Base-by-base conservation (phyloP, 1,284 basidiomycete species). In the Heterobasidion parviporum region DNA sequence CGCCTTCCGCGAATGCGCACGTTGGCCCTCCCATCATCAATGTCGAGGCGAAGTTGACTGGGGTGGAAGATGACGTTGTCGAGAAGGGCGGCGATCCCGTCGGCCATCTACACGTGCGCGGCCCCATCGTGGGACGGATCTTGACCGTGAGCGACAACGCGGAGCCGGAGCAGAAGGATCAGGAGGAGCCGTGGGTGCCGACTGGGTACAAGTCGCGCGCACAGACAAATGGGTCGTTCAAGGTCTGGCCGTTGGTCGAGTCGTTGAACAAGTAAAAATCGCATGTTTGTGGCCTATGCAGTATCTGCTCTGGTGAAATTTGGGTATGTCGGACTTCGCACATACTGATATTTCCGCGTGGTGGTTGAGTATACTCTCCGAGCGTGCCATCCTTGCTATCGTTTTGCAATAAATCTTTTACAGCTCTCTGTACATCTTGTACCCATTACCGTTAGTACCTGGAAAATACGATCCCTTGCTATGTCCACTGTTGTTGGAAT, bases 21-120 rank as follows among this genome's bases (percentile, higher is more conserved):
- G 79, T 81, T 18, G 89, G 89, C 2, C 83, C 89, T 7, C 89
- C 89, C 2, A 77, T 81, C 34, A 75, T 86, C 56, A 91, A 90
- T 60, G 72, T 89, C 2, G 89, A 92, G 66, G 81, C 74, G 15
- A 91, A 90, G 67, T 72, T 92, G 12, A 62, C 76, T 0, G 80
- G 74, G 0, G 78, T 89, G 8, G 74, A 86, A 52, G 87, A 90
- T 57, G 72, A 71, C 1, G 70, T 70, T 9, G 73, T 90, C 16
- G 87, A 89, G 65, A 69, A 61, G 3, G 88, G 86, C 3, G 74
- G 63, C 7, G 67, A 71, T 51, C 67, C 70, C 6, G 59, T 63
- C 8, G 68, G 69, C 1, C 56, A 65, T 59, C 58, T 77, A 41
- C 56, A 67, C 38, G 63, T 76, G n/a, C 70, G 74, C 41, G 75